Evolutionary conservation across 2,329 filamentous ascomycete genomes (phyloP), one percentile per base, ranked within the genome.

Genomic region (Pezicula neosporulosa): DNA sequence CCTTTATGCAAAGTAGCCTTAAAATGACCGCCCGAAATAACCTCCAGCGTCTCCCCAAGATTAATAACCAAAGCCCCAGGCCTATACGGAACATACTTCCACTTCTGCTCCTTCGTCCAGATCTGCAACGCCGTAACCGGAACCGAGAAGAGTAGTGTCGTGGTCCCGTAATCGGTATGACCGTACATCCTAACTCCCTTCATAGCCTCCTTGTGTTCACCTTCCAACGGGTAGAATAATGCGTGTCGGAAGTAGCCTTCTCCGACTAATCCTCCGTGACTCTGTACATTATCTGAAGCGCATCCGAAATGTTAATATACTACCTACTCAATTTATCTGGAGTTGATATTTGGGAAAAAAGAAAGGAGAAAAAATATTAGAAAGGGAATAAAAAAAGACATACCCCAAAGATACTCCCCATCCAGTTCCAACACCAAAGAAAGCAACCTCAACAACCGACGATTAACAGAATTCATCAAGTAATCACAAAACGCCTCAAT

Each of bases 21-120:
- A 62, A 75, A 75, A 50, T 74, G 70, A 0, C 73, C 73, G 3
- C 73, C 73, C 1, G 72, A 74, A 0, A 76, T 68, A 48, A 75
- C 72, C 47, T 57, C 65, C 24, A 74, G 60, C 1, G 68, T 70
- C 39, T 75, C 72, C 4, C 73, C 74, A 7, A 77, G 72, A 45
- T 78, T 79, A 44, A 76, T 70, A 5, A 77, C 72, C n/a, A 78
- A 68, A 1, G 72, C 74, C 13, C 72, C 72, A 4, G 71, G 69
- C 38, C 72, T 68, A 49, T 72, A 73, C 1, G 67, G 68, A 0
- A 76, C 75, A 16, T 73, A 72, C 39, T 75, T 71, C 75, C 76
- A 78, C 50, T 73, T 56, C 21, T 74, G 70, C 27, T 71, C 63
- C 3, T 66, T 68, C 46, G 59, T 70, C 66, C 71, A 74, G 21